Conservation (phyloP, 495 filamentous ascomycete genomes). For the Cryomyces antarcticus region DNA sequence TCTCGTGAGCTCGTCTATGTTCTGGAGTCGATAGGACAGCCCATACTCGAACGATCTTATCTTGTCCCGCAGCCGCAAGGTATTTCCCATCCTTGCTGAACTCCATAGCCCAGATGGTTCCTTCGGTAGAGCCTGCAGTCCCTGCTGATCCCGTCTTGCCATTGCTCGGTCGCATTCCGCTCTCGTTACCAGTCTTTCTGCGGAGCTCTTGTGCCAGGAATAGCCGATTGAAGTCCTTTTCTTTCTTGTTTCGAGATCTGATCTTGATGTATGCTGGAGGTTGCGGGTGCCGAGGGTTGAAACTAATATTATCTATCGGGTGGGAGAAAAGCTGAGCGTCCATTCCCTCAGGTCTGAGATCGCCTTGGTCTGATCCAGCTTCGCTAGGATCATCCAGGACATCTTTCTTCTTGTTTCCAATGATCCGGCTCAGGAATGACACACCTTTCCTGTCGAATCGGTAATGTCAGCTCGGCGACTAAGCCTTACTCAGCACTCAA, state of each 20-base stretch:
- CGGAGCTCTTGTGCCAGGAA: conserved; percentile 83
- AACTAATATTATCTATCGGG: conserved; percentile 52
- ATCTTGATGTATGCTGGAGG: conserved; percentile 85
- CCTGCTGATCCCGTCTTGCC: background rate
- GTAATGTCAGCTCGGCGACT: background rate
- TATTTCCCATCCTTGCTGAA: conserved; percentile 90
- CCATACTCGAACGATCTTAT: conserved; percentile 77
- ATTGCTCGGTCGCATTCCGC: background rate
- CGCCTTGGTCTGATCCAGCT: conserved; percentile 51
- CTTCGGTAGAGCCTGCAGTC: conserved; percentile 2
- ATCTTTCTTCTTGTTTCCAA: conserved; percentile 57
- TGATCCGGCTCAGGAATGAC: conserved; percentile 83
- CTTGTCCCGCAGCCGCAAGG: conserved; percentile 74
- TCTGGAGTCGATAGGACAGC: conserved; percentile 65
- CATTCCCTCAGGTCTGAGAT: conserved; percentile 53
- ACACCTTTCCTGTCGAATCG: conserved; percentile 45
- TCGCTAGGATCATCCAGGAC: conserved; percentile 34
- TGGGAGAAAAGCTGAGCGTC: conserved; percentile 64
- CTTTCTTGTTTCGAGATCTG: conserved; percentile 59
- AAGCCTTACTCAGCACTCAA: background rate
- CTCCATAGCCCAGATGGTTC: conserved; percentile 75
- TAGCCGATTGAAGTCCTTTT: conserved; percentile 61
- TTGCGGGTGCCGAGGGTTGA: conserved; percentile 69
- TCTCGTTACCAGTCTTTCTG: conserved; percentile 14
- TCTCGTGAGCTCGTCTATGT: conserved; percentile 51